phyloP scores from a whole-genome alignment of 495 filamentous ascomycete species.

The Collariella sp. region DNA sequence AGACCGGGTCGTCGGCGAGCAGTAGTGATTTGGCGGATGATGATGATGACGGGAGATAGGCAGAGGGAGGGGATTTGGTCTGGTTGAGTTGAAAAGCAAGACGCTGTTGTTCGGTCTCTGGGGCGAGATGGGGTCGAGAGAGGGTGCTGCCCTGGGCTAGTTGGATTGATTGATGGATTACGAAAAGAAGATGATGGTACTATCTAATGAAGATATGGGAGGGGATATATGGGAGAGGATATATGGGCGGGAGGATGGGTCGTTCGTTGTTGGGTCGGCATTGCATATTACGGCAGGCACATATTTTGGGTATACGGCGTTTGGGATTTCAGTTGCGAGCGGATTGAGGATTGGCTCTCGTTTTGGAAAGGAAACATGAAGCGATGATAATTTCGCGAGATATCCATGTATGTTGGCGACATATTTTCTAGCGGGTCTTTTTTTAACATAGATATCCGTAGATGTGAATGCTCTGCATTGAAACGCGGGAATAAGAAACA shows the following conservation, averaged over 20 bases:
- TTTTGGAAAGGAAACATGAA: not conserved
- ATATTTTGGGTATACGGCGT: constrained; percentile 6
- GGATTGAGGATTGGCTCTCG: not conserved
- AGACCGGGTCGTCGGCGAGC: constrained; percentile 23
- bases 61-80: not conserved
- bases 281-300: constrained; percentile 5
- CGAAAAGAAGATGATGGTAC: not conserved
- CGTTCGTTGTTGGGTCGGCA: not conserved
- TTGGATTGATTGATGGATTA: no score
- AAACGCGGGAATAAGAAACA: not conserved
- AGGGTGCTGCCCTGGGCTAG: no score
- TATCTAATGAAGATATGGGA: not conserved
- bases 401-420: not conserved
- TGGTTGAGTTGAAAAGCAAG: not conserved
- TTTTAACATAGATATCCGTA: constrained; percentile 4
- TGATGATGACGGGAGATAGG: not conserved
- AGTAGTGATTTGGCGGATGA: constrained; percentile 13
- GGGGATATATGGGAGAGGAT: not conserved
- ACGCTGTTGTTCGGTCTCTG: no score
- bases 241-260: not conserved
- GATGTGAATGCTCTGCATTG: not conserved
- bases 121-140: no score
- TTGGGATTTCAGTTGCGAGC: not conserved
- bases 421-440: not conserved
- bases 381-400: not conserved